Percentiles rank a stretch among this genome's conserved stretches.
Conservation (phyloP, 768 basidiomycete genomes). For the Gloeophyllum trabeum region DNA sequence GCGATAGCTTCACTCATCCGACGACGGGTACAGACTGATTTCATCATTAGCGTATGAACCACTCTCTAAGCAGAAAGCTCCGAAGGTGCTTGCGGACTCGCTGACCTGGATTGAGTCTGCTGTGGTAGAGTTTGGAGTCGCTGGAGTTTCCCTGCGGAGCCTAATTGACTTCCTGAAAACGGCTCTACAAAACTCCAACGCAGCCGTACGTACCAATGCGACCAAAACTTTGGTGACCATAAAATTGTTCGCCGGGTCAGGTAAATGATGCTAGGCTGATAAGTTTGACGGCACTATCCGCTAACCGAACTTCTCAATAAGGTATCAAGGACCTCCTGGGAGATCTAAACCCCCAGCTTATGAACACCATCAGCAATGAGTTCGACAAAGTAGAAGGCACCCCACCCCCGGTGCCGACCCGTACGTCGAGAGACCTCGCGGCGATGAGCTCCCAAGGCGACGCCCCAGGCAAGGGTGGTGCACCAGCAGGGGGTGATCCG, state of each 20-base stretch:
- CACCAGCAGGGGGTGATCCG: slow-evolving; percentile 42
- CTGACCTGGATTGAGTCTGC: slow-evolving; percentile 81
- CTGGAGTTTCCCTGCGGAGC: slow-evolving; percentile 69
- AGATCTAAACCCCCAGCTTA: slow-evolving; percentile 88
- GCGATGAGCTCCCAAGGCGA: slow-evolving; percentile 31
- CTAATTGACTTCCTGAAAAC: slow-evolving; percentile 88
- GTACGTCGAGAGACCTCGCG: slow-evolving; percentile 67
- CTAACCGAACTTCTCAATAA: slow-evolving; percentile 17
- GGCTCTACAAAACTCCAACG: slow-evolving; percentile 87
- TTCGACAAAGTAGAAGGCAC: slow-evolving; percentile 88
- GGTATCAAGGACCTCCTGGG: slow-evolving; percentile 89
- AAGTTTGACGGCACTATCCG: slow-evolving; percentile 1
- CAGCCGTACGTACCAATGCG: slow-evolving; percentile 84
- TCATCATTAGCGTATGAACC: slow-evolving; percentile 73
- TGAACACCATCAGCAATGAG: slow-evolving; percentile 81
- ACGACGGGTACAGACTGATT: slow-evolving; percentile 5
- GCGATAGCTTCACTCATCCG: slow-evolving; percentile 12
- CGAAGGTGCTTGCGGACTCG: slow-evolving; percentile 91
- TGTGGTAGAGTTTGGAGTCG: slow-evolving; percentile 83
- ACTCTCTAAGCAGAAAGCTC: slow-evolving; percentile 90
- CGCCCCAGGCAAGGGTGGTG: slow-evolving; percentile 28
- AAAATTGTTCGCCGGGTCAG: slow-evolving; percentile 82
- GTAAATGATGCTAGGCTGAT: slow-evolving; percentile 30
- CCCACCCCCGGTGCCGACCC: slow-evolving; percentile 64
- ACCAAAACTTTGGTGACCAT: slow-evolving; percentile 89